phyloP scores from a whole-genome alignment of 495 filamentous ascomycete species.

The Sordaria brevicollis region DNA sequence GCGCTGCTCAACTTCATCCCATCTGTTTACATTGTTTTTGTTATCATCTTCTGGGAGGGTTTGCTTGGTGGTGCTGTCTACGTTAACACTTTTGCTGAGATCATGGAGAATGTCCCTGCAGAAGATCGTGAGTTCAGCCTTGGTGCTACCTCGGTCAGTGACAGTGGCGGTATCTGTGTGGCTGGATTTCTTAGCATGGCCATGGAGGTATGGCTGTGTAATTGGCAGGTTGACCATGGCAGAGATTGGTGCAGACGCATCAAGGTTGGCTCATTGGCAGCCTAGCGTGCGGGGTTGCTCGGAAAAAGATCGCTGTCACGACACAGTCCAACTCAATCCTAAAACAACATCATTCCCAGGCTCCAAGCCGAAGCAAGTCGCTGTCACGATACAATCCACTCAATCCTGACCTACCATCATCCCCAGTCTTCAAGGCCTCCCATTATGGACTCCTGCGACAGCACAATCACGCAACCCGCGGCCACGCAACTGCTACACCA shows the following conservation, averaged over 20 bases:
- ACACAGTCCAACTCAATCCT: no score
- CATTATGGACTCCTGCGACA: not conserved
- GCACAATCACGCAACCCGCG: not conserved
- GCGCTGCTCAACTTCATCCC: conserved; percentile 71
- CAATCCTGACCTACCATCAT: no score
- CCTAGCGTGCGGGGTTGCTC: no score
- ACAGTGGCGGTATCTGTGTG: conserved; percentile 82
- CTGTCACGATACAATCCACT: no score
- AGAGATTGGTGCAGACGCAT: conserved; percentile 60
- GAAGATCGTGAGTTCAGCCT: conserved; percentile 85
- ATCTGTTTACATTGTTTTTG: conserved; percentile 70
- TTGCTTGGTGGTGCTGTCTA: conserved; percentile 85
- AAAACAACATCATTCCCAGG: no score
- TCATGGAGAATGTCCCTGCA: conserved; percentile 63
- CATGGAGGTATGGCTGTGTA: conserved; percentile 75
- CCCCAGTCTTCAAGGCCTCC: no score
- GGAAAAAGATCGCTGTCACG: no score
- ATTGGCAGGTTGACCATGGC: conserved; percentile 68
- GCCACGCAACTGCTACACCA: not conserved
- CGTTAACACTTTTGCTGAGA: conserved; percentile 90
- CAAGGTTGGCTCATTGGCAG: conserved; percentile 16
- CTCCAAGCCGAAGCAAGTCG: no score
- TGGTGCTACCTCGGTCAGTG: conserved; percentile 82
- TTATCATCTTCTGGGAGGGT: conserved; percentile 90
- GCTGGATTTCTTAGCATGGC: conserved; percentile 77